Evolutionary conservation across 257 asterid species (phyloP).

Genomic region (Solanum clarkiae): DNA sequence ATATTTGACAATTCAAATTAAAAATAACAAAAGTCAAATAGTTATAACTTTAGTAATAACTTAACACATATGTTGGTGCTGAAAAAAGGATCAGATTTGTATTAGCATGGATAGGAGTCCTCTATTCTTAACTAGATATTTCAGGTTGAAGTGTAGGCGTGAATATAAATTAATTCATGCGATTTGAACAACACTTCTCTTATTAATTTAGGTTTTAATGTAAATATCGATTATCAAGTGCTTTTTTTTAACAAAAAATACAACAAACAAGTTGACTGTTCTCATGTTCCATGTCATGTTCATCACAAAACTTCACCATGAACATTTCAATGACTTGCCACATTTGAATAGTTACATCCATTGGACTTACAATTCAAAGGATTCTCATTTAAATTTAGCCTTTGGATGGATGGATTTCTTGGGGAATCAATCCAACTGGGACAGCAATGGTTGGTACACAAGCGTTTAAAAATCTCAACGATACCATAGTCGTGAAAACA

Average conservation of each 20-base stretch:
- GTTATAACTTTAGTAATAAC: too few species aligned
- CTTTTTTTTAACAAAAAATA: neutral
- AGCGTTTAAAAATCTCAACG: constrained; percentile 27
- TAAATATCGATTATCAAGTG: neutral
- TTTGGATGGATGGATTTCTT: constrained; percentile 68
- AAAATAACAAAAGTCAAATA: too few species aligned
- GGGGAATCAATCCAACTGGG: constrained; percentile 58
- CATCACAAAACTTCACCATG: too few species aligned
- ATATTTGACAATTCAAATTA: too few species aligned
- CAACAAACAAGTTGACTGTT: neutral
- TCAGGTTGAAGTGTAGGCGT: too few species aligned
- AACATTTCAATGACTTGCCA: constrained; percentile 61
- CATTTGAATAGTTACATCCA: constrained; percentile 47
- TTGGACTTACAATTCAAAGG: constrained; percentile 33
- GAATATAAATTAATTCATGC: too few species aligned
- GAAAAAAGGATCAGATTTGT: too few species aligned
- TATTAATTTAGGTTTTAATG: neutral
- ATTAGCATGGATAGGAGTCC: too few species aligned
- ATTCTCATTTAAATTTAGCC: constrained; percentile 38
- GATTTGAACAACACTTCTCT: neutral
- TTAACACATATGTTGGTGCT: too few species aligned
- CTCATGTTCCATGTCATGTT: constrained; percentile 34
- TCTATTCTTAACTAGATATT: too few species aligned
- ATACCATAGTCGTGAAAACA: constrained; percentile 34
- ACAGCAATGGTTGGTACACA: constrained; percentile 61